Evolutionary conservation across 1,284 basidiomycete species (phyloP).

Genomic region (Pyrrhoderma noxium): DNA sequence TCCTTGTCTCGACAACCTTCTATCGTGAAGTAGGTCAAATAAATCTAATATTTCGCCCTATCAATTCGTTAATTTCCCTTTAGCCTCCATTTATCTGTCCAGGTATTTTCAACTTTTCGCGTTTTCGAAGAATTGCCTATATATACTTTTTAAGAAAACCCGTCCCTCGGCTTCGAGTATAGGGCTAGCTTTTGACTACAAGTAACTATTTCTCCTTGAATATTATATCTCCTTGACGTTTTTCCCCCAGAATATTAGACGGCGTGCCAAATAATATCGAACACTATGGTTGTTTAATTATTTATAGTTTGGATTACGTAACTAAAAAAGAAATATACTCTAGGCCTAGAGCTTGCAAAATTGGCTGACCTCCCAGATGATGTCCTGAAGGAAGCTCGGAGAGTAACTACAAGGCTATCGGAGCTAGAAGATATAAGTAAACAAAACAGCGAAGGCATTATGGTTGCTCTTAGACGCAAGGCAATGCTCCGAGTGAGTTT

Average conservation of each 20-base stretch:
- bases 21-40: slow-evolving; percentile 57
- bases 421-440: slow-evolving; percentile 52
- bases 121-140: too few relatives aligned
- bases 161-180: slow-evolving; percentile 48
- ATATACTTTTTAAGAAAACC: slow-evolving; percentile 44
- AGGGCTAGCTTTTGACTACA: slow-evolving; percentile 74
- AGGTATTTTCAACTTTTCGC: slow-evolving; percentile 44
- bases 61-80: slow-evolving; percentile 17
- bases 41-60: slow-evolving; percentile 23
- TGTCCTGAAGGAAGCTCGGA: slow-evolving; percentile 53
- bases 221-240: background rate
- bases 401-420: slow-evolving; percentile 54
- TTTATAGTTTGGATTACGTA: too few relatives aligned
- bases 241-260: slow-evolving; percentile 54
- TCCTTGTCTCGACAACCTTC: slow-evolving; percentile 69
- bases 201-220: slow-evolving; percentile 34
- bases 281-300: slow-evolving; percentile 63
- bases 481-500: slow-evolving; percentile 55
- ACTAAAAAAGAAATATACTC: background rate
- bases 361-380: slow-evolving; percentile 74
- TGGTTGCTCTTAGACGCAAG: slow-evolving; percentile 54
- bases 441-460: slow-evolving; percentile 52
- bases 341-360: slow-evolving; percentile 78
- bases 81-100: slow-evolving; percentile 77
- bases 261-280: slow-evolving; percentile 48